Percentiles rank a stretch among this genome's conserved stretches.
These are phyloP conservation scores for Pulveroboletus sp. DNA, from an alignment of 768 basidiomycete species.

Conservation along the genomic window DNA sequence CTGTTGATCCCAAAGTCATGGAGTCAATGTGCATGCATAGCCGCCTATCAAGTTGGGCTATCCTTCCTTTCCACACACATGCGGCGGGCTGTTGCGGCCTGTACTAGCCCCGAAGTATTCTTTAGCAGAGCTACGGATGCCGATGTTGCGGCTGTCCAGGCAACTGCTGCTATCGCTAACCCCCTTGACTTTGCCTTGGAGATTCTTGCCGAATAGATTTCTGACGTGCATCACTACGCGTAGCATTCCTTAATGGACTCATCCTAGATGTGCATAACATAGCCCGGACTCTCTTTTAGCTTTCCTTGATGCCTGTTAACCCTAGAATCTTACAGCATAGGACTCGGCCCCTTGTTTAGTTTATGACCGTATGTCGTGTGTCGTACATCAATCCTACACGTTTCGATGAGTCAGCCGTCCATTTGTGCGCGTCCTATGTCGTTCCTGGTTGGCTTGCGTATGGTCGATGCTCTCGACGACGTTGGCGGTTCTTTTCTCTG, in stretches of 20 bases:
- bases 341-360: not conserved
- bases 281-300: not conserved
- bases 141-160: slow-evolving; percentile 32
- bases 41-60: slow-evolving; percentile 95
- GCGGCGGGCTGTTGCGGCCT: slow-evolving; percentile 92
- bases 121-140: slow-evolving; percentile 49
- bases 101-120: slow-evolving; percentile 90
- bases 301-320: too few relatives aligned
- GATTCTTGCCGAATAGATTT: slow-evolving; percentile 27
- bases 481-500: slow-evolving; percentile 43
- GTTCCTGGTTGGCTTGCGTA: not conserved
- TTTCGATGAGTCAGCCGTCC: slow-evolving; percentile 19
- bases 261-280: slow-evolving; percentile 1
- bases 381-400: not conserved
- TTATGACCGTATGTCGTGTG: not conserved
- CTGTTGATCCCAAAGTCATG: not conserved
- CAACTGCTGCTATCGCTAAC: slow-evolving; percentile 41
- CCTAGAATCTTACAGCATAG: too few relatives aligned
- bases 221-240: not conserved
- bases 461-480: slow-evolving; percentile 36
- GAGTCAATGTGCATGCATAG: slow-evolving; percentile 34
- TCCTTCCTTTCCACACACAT: slow-evolving; percentile 91
- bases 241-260: slow-evolving; percentile 5
- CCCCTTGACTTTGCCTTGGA: slow-evolving; percentile 65
- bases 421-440: too few relatives aligned